Conservation (phyloP, 768 basidiomycete genomes). For the Auriscalpium microsporum region DNA sequence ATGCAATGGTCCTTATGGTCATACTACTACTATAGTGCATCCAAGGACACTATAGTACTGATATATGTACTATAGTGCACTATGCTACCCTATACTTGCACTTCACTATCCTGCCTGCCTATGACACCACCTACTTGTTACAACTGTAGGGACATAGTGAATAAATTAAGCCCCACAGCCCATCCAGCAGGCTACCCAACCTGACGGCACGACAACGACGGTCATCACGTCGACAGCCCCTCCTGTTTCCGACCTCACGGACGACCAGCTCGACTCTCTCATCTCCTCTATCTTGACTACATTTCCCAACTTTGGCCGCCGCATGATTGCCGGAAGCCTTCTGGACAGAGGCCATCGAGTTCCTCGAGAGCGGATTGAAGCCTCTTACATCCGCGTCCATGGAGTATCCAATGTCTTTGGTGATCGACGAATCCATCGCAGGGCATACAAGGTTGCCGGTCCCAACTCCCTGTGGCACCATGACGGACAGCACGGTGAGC, state of each 20-base stretch:
- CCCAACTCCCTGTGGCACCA: constrained; percentile 20
- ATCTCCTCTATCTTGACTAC: constrained; percentile 5
- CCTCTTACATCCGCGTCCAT: constrained; percentile 14
- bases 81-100: too few relatives aligned
- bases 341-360: constrained; percentile 11
- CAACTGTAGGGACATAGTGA: too few relatives aligned
- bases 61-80: too few relatives aligned
- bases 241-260: constrained; percentile 3
- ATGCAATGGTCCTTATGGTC: too few relatives aligned
- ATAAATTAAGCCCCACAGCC: too few relatives aligned
- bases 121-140: too few relatives aligned
- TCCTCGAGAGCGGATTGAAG: constrained; percentile 3
- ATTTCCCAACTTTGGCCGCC: constrained; percentile 16
- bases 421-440: constrained; percentile 5
- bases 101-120: too few relatives aligned
- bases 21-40: too few relatives aligned
- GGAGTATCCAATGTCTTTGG: constrained; percentile 16
- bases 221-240: not conserved
- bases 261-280: constrained; percentile 4
- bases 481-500: constrained; percentile 23
- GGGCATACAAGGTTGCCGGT: constrained; percentile 16
- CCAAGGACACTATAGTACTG: too few relatives aligned
- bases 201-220: not conserved
- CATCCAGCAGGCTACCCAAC: not conserved
- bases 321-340: constrained; percentile 16